Percentiles rank a stretch among this genome's conserved stretches.
These are phyloP conservation scores for Gossypium mustelinum DNA, from an alignment of 345 rosid species.

Conservation along the genomic window DNA sequence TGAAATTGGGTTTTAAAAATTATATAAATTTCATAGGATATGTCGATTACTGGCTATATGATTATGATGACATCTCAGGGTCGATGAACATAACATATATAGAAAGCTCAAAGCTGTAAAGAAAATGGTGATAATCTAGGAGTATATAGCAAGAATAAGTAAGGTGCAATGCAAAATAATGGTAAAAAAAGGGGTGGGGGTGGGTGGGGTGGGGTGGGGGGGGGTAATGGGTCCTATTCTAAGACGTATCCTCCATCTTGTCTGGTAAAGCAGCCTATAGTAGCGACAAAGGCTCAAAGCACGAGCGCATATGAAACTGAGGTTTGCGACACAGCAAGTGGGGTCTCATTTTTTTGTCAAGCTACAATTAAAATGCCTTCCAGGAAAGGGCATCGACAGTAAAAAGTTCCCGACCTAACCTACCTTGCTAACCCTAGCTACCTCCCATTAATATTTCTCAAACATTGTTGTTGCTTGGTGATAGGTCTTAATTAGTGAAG, in stretches of 20 bases:
- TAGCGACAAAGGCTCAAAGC: slow-evolving; percentile 23
- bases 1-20: too few relatives aligned
- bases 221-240: not conserved
- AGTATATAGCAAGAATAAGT: not conserved
- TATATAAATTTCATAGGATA: too few relatives aligned
- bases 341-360: not conserved
- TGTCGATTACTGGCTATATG: too few relatives aligned
- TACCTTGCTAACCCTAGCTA: not conserved
- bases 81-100: not conserved
- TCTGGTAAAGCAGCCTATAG: slow-evolving; percentile 1
- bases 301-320: slow-evolving; percentile 8
- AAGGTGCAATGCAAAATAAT: not conserved
- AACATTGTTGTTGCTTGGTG: not conserved
- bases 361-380: not conserved
- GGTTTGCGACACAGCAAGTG: not conserved
- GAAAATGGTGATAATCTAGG: not conserved
- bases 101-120: not conserved
- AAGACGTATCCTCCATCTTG: slow-evolving; percentile 21
- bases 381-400: not conserved
- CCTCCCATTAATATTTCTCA: not conserved
- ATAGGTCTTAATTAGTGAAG: not conserved
- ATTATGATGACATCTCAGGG: not conserved
- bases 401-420: not conserved
- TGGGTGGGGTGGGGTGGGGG: not conserved
- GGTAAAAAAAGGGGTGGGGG: too few relatives aligned